Evolutionary conservation across 371 early-diverging fungal genomes (phyloP).

Genomic region (Mortierella sp.): DNA sequence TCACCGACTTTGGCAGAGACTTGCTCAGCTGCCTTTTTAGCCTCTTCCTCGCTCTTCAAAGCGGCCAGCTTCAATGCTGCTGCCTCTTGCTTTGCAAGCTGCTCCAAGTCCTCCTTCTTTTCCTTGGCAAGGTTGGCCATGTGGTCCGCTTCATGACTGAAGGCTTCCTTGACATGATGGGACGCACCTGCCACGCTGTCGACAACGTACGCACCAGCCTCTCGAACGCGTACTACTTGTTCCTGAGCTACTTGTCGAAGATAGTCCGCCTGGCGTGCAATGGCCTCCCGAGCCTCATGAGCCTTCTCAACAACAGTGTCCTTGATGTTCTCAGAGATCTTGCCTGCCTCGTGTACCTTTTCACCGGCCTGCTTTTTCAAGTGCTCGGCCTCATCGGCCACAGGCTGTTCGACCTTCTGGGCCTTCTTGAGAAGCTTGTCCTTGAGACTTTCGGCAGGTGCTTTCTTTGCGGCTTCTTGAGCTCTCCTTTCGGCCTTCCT

Average conservation of each 20-base stretch:
- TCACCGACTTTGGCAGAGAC: constrained; percentile 8
- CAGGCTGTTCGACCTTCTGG: constrained; percentile 14
- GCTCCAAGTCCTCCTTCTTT: constrained; percentile 19
- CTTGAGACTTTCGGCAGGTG: constrained; percentile 1
- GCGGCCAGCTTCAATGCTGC: constrained; percentile 10
- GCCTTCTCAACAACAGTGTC: constrained; percentile 33
- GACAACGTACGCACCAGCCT: constrained; percentile 14
- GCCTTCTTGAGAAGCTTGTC: constrained; percentile 18
- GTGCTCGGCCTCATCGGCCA: constrained; percentile 28
- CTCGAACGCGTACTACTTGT: constrained; percentile 14
- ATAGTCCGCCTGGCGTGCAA: constrained; percentile 18
- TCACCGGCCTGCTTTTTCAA: constrained; percentile 26
- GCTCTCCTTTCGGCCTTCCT: neutral
- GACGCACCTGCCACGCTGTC: constrained; percentile 3
- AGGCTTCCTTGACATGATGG: constrained; percentile 14
- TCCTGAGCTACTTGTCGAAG: constrained; percentile 17
- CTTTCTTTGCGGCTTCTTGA: constrained; percentile 6
- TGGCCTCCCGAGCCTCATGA: constrained; percentile 29
- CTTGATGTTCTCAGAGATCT: constrained; percentile 32
- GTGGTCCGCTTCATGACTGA: constrained; percentile 21
- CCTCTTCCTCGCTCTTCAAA: constrained; percentile 22
- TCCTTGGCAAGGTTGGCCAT: constrained; percentile 13
- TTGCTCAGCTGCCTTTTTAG: constrained; percentile 10
- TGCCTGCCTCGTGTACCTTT: constrained; percentile 22
- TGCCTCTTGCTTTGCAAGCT: constrained; percentile 12